Conservation (phyloP, 352 stramenopile species). For the Thalassiosira mediterranea region DNA sequence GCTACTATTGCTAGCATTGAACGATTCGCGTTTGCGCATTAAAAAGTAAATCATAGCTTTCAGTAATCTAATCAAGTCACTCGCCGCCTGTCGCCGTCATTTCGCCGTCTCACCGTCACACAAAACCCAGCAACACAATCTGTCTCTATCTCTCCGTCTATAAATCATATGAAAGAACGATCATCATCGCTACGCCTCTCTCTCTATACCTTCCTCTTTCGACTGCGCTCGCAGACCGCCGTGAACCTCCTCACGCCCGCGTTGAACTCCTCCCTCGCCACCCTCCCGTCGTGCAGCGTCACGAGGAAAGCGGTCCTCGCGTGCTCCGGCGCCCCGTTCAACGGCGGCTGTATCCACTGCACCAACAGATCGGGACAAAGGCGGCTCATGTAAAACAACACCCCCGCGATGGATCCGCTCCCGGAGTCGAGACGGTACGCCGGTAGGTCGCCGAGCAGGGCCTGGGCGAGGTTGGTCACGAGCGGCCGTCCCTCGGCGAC, state of each 20-base stretch:
- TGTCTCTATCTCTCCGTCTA: too few species aligned
- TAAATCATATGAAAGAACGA: too few species aligned
- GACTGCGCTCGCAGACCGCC: constrained; percentile 60
- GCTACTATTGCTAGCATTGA: too few species aligned
- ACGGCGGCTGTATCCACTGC: constrained; percentile 69
- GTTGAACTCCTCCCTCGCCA: constrained; percentile 73
- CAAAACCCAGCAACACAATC: too few species aligned
- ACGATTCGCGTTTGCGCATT: too few species aligned
- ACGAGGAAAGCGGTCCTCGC: constrained; percentile 62
- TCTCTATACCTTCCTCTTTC: constrained; percentile 27
- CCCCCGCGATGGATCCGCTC: constrained; percentile 72
- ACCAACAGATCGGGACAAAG: constrained; percentile 66
- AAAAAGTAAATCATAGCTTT: too few species aligned
- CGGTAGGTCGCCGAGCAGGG: constrained; percentile 80
- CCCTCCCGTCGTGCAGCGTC: constrained; percentile 44
- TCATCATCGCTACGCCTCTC: too few species aligned
- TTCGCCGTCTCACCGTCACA: too few species aligned
- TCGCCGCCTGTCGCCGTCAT: too few species aligned
- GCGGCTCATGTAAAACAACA: constrained; percentile 83
- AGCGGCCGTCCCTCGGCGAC: constrained; percentile 60
- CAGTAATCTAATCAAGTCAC: too few species aligned
- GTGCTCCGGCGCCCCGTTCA: constrained; percentile 61
- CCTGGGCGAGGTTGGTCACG: constrained; percentile 67
- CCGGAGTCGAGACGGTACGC: constrained; percentile 69
- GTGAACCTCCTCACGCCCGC: constrained; percentile 68